Conservation (phyloP, 129 eudicot species). For the Scalesia atractyloides region DNA sequence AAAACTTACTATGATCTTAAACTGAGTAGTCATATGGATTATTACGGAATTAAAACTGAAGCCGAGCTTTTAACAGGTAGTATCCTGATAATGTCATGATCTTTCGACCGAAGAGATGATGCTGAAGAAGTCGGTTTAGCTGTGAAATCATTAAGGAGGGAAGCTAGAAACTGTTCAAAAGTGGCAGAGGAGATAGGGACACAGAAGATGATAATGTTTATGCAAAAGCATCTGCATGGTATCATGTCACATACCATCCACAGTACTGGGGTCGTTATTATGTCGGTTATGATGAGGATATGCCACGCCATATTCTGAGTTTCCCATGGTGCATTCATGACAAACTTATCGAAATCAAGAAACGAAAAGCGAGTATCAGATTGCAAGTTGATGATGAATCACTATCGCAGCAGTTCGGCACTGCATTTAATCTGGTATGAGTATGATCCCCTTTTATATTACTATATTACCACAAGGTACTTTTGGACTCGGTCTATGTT, state of each 20-base stretch:
- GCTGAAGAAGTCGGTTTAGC: conserved; percentile 70
- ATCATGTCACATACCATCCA: conserved; percentile 73
- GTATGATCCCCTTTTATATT: background rate
- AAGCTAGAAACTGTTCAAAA: conserved; percentile 62
- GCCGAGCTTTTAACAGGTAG: conserved; percentile 77
- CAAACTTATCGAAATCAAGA: conserved; percentile 67
- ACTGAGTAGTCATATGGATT: conserved; percentile 70
- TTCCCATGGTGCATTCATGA: conserved; percentile 86
- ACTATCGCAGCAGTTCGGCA: conserved; percentile 23
- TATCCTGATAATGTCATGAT: conserved; percentile 61
- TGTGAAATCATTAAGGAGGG: conserved; percentile 64
- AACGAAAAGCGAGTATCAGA: conserved; percentile 17
- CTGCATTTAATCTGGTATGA: conserved; percentile 32
- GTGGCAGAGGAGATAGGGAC: conserved; percentile 29
- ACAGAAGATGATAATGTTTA: conserved; percentile 31
- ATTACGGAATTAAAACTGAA: conserved; percentile 71
- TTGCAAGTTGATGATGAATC: conserved; percentile 17
- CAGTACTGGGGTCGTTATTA: conserved; percentile 51
- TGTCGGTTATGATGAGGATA: conserved; percentile 32
- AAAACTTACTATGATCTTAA: conserved; percentile 67
- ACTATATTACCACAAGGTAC: background rate
- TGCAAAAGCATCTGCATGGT: conserved; percentile 88
- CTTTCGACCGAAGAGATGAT: conserved; percentile 66
- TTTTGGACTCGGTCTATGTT: conserved; percentile 8
- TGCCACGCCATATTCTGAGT: conserved; percentile 64